These are phyloP conservation scores for Cryptococcus sp. DNA, from an alignment of 1,284 basidiomycete genomes.

Conservation along the genomic window DNA sequence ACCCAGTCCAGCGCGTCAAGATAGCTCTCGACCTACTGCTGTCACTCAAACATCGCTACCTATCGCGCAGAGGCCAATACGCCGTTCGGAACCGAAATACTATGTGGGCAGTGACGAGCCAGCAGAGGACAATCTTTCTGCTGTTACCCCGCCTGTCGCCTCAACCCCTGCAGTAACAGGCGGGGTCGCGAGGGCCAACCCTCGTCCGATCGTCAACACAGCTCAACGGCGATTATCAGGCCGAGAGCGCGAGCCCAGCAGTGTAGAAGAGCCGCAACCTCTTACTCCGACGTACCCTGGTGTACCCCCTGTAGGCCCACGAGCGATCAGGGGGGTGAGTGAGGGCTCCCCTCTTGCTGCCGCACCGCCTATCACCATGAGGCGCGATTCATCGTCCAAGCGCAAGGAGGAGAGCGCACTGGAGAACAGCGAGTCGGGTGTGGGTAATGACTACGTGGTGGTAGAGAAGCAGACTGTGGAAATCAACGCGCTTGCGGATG, in stretches of 20 bases:
- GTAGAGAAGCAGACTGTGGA: constrained; percentile 62
- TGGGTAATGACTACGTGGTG: constrained; percentile 58
- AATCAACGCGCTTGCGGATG: constrained; percentile 61
- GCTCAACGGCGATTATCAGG: constrained; percentile 25
- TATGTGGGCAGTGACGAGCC: constrained; percentile 42
- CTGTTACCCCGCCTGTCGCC: neutral
- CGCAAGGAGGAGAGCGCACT: constrained; percentile 42
- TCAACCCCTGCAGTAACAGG: constrained; percentile 3
- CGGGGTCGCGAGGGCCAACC: constrained; percentile 17
- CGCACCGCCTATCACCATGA: constrained; percentile 46
- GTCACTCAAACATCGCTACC: constrained; percentile 4
- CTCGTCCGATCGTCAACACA: constrained; percentile 32
- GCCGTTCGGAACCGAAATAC: constrained; percentile 48
- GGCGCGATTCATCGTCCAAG: constrained; percentile 16
- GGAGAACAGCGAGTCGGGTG: constrained; percentile 41
- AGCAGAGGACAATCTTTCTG: constrained; percentile 4
- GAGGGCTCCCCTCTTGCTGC: constrained; percentile 48
- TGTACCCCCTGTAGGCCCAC: constrained; percentile 9
- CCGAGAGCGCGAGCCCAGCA: constrained; percentile 20
- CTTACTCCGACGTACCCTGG: constrained; percentile 38
- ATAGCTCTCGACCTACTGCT: constrained; percentile 1
- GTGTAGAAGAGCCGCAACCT: constrained; percentile 39
- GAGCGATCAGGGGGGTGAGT: constrained; percentile 18
- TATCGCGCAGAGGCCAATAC: constrained; percentile 11
- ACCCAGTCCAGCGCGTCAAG: constrained; percentile 16